Percentiles rank a stretch among this genome's conserved stretches.
These are phyloP conservation scores for Citrus hindsii DNA, from an alignment of 345 rosid species.

Conservation along the genomic window DNA sequence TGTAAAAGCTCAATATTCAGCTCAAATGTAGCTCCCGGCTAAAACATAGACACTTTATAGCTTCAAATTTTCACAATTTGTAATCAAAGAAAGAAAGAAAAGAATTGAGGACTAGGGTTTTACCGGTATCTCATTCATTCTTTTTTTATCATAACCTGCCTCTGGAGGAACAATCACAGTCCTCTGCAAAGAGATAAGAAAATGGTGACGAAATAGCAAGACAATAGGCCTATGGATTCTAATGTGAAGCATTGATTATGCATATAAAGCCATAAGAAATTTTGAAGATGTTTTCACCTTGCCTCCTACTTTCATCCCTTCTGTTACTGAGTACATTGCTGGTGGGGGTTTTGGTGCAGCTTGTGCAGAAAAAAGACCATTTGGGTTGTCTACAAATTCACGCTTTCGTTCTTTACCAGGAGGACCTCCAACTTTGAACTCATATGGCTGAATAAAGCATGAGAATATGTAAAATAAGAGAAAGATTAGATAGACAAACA, in stretches of 20 bases:
- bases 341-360: slow-evolving; percentile 99
- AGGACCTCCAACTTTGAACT: slow-evolving; percentile 75
- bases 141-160: slow-evolving; percentile 74
- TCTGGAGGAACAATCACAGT: slow-evolving; percentile 83
- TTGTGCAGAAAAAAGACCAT: slow-evolving; percentile 91
- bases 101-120: background rate
- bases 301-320: slow-evolving; percentile 94
- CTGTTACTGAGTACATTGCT: slow-evolving; percentile 66
- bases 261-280: background rate
- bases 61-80: background rate
- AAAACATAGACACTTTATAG: slow-evolving; percentile 25
- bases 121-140: slow-evolving; percentile 95
- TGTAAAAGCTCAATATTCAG: slow-evolving; percentile 81
- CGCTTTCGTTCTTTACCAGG: slow-evolving; percentile 92
- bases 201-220: background rate
- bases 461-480: background rate
- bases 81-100: background rate
- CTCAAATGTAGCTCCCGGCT: slow-evolving; percentile 80
- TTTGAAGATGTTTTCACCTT: slow-evolving; percentile 43
- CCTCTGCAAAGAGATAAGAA: slow-evolving; percentile 47
- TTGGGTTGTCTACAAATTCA: slow-evolving; percentile 85
- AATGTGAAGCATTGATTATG: background rate
- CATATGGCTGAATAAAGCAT: slow-evolving; percentile 58
- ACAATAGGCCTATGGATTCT: background rate
- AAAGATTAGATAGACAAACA: background rate